These are phyloP conservation scores for Pyrenochaeta sp. DNA, from an alignment of 2,329 filamentous ascomycete genomes.

Conservation along the genomic window DNA sequence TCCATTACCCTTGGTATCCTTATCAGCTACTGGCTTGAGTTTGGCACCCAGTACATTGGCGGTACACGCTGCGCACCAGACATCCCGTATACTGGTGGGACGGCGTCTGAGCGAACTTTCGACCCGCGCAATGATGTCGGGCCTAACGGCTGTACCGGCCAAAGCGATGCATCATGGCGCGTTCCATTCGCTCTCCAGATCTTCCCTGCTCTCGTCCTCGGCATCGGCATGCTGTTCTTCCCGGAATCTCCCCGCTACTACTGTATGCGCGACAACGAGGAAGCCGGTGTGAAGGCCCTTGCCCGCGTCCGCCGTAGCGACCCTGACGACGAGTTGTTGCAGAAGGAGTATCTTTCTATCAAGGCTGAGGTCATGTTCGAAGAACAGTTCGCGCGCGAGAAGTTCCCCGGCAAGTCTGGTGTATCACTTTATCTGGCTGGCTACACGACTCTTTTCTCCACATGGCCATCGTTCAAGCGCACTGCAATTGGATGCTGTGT, in stretches of 20 bases:
- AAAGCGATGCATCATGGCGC: constrained; percentile 58
- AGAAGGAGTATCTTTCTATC: constrained; percentile 68
- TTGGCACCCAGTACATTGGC: constrained; percentile 31
- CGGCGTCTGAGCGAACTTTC: constrained; percentile 49
- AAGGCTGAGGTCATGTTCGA: constrained; percentile 65
- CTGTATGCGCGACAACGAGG: constrained; percentile 46
- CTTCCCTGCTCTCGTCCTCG: constrained; percentile 79
- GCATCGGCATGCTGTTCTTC: constrained; percentile 60
- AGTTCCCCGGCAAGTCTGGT: constrained; percentile 41
- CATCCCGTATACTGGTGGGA: constrained; percentile 58
- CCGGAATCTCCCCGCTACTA: constrained; percentile 39
- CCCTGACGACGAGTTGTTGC: constrained; percentile 62
- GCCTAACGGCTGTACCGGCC: constrained; percentile 29
- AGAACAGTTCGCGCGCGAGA: constrained; percentile 48
- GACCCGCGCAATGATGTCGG: constrained; percentile 34
- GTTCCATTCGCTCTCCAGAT: constrained; percentile 84
- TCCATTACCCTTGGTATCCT: constrained; percentile 31
- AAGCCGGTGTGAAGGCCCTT: constrained; percentile 58
- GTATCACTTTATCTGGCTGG: constrained; percentile 66
- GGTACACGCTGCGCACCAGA: constrained; percentile 56
- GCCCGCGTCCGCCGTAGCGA: constrained; percentile 56
- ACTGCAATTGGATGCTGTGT: constrained; percentile 41
- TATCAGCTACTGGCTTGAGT: constrained; percentile 31
- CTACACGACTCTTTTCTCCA: constrained; percentile 58
- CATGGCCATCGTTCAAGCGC: constrained; percentile 54